Percentiles rank a stretch among this genome's conserved stretches.
Evolutionary conservation across 108 stramenopile genomes (phyloP).

Genomic region (Pseudonitzschia multiseries): DNA sequence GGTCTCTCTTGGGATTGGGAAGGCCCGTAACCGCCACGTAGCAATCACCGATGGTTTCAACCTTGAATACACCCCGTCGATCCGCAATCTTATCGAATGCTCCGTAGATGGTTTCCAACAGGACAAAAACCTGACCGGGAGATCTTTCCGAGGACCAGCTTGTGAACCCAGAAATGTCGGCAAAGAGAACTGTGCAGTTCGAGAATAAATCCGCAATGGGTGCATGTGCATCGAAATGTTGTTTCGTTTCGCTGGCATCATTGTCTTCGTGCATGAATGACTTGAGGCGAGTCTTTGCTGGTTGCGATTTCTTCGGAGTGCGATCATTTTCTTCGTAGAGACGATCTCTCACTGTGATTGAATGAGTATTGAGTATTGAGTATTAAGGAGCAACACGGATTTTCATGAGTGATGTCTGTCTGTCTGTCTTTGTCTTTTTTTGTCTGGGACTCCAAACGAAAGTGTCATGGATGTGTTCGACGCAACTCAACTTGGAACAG

Average conservation of each 20-base stretch:
- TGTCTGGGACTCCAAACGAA: too few species aligned
- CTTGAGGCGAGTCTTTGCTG: constrained; percentile 14
- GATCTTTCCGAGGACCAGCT: constrained; percentile 13
- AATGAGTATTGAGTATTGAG: too few species aligned
- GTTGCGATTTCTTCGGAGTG: constrained; percentile 9
- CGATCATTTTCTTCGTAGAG: constrained; percentile 25
- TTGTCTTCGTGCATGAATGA: constrained; percentile 2
- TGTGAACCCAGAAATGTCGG: constrained; percentile 26
- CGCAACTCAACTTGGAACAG: too few species aligned
- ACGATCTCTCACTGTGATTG: constrained; percentile 22
- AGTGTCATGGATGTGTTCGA: too few species aligned
- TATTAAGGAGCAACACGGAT: background rate
- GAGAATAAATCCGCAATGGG: constrained; percentile 28
- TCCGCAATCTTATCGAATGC: constrained; percentile 47
- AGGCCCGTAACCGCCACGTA: constrained; percentile 44
- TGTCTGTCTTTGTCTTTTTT: too few species aligned
- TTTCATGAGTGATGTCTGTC: background rate
- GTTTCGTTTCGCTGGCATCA: background rate
- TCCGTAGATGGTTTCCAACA: constrained; percentile 43
- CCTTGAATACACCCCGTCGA: constrained; percentile 45
- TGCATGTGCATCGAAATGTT: background rate
- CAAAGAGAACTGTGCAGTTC: constrained; percentile 24
- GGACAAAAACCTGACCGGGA: constrained; percentile 40
- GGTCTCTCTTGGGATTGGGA: constrained; percentile 31
- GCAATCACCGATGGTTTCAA: constrained; percentile 54